Percentiles rank a stretch among this genome's conserved stretches.
These are phyloP conservation scores for Rhodotorula mucilaginosa DNA, from an alignment of 1,284 basidiomycete species.

Conservation along the genomic window DNA sequence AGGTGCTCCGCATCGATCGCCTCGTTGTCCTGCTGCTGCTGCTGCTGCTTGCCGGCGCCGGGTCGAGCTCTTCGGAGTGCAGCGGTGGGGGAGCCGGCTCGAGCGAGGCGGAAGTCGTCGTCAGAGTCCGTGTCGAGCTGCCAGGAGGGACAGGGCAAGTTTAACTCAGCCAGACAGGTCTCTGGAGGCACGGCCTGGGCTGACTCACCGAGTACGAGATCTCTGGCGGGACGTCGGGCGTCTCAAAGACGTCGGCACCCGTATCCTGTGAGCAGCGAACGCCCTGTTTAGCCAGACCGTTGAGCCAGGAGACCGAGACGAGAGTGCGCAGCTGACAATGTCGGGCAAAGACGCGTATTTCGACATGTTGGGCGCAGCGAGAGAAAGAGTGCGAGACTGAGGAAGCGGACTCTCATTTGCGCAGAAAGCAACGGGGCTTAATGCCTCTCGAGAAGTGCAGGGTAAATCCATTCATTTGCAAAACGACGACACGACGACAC, in stretches of 20 bases:
- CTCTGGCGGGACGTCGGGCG: constrained; percentile 62
- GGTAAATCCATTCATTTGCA: no score
- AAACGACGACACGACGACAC: background rate
- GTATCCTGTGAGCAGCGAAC: constrained; percentile 63
- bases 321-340: constrained; percentile 61
- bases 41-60: no score
- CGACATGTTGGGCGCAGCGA: constrained; percentile 41
- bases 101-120: constrained; percentile 24
- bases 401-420: no score
- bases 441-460: no score
- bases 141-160: background rate
- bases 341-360: constrained; percentile 88
- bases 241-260: constrained; percentile 88
- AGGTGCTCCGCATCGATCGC: constrained; percentile 30
- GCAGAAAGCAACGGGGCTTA: background rate
- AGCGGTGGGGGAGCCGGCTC: constrained; percentile 15
- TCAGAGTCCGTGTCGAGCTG: constrained; percentile 44
- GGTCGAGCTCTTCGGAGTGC: background rate
- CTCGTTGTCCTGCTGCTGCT: constrained; percentile 1
- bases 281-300: no score
- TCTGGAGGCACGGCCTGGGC: no score
- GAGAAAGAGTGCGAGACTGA: no score
- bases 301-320: background rate
- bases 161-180: no score
- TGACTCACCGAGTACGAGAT: constrained; percentile 15